A percentile compares a stretch with the other conserved stretches of the same genome.
Conservation (phyloP, 2,329 filamentous ascomycete species). For the Fusarium camptoceras region DNA sequence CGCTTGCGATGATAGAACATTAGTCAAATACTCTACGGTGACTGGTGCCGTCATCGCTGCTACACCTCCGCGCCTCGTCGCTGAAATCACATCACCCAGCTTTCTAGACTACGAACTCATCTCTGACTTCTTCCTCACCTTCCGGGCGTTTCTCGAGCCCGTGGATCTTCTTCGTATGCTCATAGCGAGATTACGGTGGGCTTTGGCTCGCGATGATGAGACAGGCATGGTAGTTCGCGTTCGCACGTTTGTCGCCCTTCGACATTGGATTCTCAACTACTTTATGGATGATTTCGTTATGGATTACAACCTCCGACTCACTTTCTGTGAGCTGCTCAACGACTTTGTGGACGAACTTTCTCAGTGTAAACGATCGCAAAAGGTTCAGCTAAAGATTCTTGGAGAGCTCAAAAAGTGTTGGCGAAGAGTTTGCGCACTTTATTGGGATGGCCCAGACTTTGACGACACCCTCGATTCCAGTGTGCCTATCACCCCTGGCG, state of each 20-base stretch:
- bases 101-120: conserved; percentile 97
- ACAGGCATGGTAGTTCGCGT: conserved; percentile 94
- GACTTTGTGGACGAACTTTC: conserved; percentile 68
- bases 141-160: conserved; percentile 84
- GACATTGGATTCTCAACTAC: conserved; percentile 98
- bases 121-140: conserved; percentile 98
- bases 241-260: conserved; percentile 91
- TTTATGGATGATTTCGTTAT: conserved; percentile 93
- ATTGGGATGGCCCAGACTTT: conserved; percentile 83
- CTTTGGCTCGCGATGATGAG: conserved; percentile 81
- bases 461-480: conserved; percentile 71
- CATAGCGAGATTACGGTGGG: conserved; percentile 87
- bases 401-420: conserved; percentile 97
- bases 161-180: conserved; percentile 84
- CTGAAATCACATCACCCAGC: conserved; percentile 94
- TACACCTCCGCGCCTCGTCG: conserved; percentile 89
- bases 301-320: conserved; percentile 76
- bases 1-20: conserved; percentile 77
- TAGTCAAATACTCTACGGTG: conserved; percentile 82
- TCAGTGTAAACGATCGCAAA: conserved; percentile 57
- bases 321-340: conserved; percentile 87
- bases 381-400: conserved; percentile 82
- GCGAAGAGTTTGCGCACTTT: conserved; percentile 88
- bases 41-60: conserved; percentile 85
- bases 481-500: conserved; percentile 79